phyloP scores from a whole-genome alignment of 257 asterid genomes.

The Capsicum pubescens region DNA sequence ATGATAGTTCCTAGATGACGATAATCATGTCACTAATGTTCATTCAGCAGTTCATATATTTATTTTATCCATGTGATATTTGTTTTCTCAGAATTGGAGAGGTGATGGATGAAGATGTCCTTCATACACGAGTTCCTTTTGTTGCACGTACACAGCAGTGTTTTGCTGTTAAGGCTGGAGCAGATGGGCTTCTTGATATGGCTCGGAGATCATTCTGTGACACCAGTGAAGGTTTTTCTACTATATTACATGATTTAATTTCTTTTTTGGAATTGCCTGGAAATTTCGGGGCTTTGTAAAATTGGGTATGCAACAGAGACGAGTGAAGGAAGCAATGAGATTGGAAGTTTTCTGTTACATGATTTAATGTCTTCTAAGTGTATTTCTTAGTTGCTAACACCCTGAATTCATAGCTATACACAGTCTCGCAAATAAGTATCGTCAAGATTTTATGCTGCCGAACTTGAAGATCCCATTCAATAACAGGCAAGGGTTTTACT shows the following conservation, averaged over 20 bases:
- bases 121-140: constrained; percentile 92
- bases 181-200: constrained; percentile 91
- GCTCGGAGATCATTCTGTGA: constrained; percentile 96
- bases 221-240: constrained; percentile 88
- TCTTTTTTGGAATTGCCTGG: constrained; percentile 7
- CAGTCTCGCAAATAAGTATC: constrained; percentile 87
- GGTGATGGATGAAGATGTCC: constrained; percentile 94
- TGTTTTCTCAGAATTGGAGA: constrained; percentile 73
- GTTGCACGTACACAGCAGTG: constrained; percentile 98
- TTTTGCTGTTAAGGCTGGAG: constrained; percentile 97
- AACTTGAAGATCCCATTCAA: constrained; percentile 90
- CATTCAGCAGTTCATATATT: not conserved
- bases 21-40: not conserved
- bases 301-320: not conserved
- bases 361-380: constrained; percentile 33
- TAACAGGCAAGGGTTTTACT: constrained; percentile 94
- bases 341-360: constrained; percentile 43
- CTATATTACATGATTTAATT: constrained; percentile 27
- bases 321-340: not conserved
- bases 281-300: not conserved
- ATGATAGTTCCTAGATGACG: not conserved
- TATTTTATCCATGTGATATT: not conserved
- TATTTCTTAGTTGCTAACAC: constrained; percentile 43
- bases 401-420: constrained; percentile 75
- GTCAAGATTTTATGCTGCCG: constrained; percentile 80